Percentiles rank a stretch among this genome's conserved stretches.
These are phyloP conservation scores for Berberis thunbergii DNA, from an alignment of 164 flowering plant genomes.

Conservation along the genomic window DNA sequence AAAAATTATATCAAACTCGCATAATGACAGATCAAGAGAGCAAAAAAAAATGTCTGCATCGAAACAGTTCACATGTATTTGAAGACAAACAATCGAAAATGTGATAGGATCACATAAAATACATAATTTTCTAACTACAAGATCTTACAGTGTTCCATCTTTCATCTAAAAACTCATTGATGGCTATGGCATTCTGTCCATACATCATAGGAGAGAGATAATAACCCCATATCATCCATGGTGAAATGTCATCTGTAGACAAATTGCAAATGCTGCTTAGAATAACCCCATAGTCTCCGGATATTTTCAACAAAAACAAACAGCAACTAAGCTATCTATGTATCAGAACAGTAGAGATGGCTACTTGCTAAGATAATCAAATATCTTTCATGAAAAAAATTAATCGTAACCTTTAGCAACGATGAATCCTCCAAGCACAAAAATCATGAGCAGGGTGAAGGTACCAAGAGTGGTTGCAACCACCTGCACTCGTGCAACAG, in stretches of 20 bases:
- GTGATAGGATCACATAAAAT: not conserved
- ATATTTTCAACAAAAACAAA: not conserved
- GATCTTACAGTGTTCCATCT: slow-evolving; percentile 49
- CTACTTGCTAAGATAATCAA: not conserved
- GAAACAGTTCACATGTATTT: not conserved
- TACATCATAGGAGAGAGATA: slow-evolving; percentile 50
- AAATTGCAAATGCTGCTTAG: slow-evolving; percentile 2
- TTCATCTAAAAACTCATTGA: slow-evolving; percentile 50
- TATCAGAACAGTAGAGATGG: not conserved
- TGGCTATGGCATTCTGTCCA: slow-evolving; percentile 50
- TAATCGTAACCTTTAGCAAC: slow-evolving; percentile 40
- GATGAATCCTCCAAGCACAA: slow-evolving; percentile 61
- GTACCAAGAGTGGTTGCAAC: slow-evolving; percentile 41
- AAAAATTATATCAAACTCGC: not conserved
- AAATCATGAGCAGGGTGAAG: slow-evolving; percentile 36
- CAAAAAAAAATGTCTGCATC: not conserved
- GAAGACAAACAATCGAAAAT: not conserved
- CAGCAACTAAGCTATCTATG: not conserved
- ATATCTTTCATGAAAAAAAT: not conserved
- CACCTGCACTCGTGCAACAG: slow-evolving; percentile 39
- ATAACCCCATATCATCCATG: slow-evolving; percentile 54
- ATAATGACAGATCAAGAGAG: not conserved
- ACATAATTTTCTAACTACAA: not conserved
- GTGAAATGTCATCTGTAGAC: slow-evolving; percentile 37
- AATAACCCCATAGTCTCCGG: not conserved